phyloP scores from a whole-genome alignment of 129 eudicot species.

The Saposhnikovia divaricata region DNA sequence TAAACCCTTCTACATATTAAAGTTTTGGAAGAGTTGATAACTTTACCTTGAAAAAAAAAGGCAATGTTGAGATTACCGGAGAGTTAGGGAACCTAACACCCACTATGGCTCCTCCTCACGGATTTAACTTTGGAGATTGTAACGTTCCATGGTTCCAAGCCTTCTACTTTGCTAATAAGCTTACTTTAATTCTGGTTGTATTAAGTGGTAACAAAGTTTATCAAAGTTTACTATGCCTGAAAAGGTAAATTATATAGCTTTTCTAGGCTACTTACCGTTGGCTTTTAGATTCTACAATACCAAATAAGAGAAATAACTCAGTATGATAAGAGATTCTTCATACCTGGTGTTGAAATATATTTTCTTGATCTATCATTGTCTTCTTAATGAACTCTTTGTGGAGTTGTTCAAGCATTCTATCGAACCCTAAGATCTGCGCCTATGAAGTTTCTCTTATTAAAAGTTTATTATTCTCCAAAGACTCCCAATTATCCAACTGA shows the following conservation, averaged over 20 bases:
- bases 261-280: neutral
- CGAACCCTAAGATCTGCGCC: conserved; percentile 12
- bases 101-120: neutral
- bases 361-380: conserved; percentile 63
- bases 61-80: neutral
- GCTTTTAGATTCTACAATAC: neutral
- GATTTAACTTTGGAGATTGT: neutral
- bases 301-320: neutral
- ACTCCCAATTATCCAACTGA: conserved; percentile 18
- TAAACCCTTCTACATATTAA: neutral
- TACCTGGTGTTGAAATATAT: conserved; percentile 64
- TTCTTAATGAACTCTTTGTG: conserved; percentile 39
- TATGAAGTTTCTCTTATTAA: neutral
- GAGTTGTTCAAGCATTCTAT: conserved; percentile 30
- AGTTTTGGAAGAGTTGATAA: neutral
- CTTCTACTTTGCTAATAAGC: neutral
- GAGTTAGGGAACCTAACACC: neutral
- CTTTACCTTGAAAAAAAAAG: neutral
- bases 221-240: neutral
- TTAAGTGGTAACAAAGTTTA: neutral
- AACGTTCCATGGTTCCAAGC: neutral
- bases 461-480: conserved; percentile 2
- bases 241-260: neutral
- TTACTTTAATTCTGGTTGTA: neutral
- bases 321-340: neutral